Evolutionary conservation across 2,329 filamentous ascomycete genomes (phyloP).

Genomic region (Lanzia echinophila): DNA sequence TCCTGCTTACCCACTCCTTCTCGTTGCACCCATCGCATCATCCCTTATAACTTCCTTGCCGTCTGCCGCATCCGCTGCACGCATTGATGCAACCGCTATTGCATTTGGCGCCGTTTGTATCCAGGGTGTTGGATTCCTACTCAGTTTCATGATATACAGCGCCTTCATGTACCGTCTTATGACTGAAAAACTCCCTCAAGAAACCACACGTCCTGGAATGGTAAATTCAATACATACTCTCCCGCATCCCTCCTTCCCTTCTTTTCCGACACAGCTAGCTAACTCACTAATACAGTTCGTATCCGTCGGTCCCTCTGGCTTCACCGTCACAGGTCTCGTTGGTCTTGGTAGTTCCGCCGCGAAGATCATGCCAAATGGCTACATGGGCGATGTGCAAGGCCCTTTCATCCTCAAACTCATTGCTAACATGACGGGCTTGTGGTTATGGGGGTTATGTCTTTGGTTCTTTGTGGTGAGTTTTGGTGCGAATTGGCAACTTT

Average conservation of each 20-base stretch:
- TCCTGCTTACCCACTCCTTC: conserved; percentile 72
- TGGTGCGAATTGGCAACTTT: conserved; percentile 66
- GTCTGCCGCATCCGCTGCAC: conserved; percentile 29
- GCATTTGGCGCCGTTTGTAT: conserved; percentile 43
- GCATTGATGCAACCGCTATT: conserved; percentile 40
- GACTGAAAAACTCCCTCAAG: conserved; percentile 77
- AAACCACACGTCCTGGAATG: conserved; percentile 70
- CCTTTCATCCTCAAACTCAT: conserved; percentile 41
- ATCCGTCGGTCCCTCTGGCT: conserved; percentile 60
- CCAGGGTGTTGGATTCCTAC: conserved; percentile 50
- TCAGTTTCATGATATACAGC: conserved; percentile 71
- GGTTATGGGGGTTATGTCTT: conserved; percentile 75
- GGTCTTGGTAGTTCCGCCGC: conserved; percentile 19
- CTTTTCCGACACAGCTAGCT: conserved; percentile 3
- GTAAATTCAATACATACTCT: conserved; percentile 31
- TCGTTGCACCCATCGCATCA: conserved; percentile 65
- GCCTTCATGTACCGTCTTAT: conserved; percentile 82
- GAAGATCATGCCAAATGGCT: conserved; percentile 38
- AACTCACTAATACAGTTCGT: conserved; percentile 52
- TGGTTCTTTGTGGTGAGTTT: conserved; percentile 81
- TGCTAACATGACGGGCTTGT: conserved; percentile 59
- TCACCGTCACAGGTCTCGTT: conserved; percentile 56
- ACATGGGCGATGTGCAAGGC: conserved; percentile 37
- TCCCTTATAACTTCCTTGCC: conserved; percentile 39
- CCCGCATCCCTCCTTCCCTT: background rate